A percentile compares a stretch with the other conserved stretches of the same genome.
phyloP scores from a whole-genome alignment of 441 rosid genomes.

The Erysimum cheiri region DNA sequence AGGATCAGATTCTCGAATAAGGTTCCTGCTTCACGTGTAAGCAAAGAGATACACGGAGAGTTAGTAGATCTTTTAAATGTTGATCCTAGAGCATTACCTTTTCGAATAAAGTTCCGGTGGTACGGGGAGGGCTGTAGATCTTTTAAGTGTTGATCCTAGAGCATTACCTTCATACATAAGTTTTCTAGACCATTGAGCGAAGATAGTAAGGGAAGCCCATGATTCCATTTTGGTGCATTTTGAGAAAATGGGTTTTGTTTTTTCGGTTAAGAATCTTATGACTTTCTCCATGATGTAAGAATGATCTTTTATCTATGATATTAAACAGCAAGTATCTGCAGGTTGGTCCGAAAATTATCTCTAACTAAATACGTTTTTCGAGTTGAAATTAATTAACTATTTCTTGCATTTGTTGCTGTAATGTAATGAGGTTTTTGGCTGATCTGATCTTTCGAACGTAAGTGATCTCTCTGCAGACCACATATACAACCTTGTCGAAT shows the following conservation, averaged over 20 bases:
- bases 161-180: too few species aligned
- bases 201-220: too few species aligned
- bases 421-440: background rate
- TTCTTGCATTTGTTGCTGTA: background rate
- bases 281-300: background rate
- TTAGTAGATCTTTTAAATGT: background rate
- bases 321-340: background rate
- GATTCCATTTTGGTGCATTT: background rate
- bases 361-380: background rate
- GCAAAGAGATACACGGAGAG: background rate
- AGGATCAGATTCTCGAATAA: background rate
- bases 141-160: too few species aligned
- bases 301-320: background rate
- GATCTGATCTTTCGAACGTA: background rate
- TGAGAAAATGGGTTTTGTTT: background rate
- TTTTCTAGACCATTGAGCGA: too few species aligned
- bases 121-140: too few species aligned
- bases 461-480: background rate
- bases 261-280: background rate
- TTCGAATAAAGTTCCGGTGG: too few species aligned
- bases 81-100: background rate
- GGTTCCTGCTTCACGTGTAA: slow-evolving; percentile 7
- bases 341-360: too few species aligned
- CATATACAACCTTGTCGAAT: background rate
- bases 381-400: background rate